phyloP scores from a whole-genome alignment of 179 eudicot genomes.

The Spinacia oleracea region DNA sequence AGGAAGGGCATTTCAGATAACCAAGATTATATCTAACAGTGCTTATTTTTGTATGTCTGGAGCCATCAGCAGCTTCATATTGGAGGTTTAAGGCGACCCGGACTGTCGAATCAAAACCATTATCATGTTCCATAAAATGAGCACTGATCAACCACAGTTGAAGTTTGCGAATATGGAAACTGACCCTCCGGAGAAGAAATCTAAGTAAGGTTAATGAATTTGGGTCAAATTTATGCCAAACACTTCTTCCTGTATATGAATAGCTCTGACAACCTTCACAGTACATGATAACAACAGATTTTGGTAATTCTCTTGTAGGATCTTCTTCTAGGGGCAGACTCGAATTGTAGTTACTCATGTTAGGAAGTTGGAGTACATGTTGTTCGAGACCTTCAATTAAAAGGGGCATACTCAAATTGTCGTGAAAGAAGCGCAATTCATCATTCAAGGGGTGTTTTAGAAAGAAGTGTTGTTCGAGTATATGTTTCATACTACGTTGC shows the following conservation, averaged over 20 bases:
- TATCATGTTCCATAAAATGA: too few species aligned
- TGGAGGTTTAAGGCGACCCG: constrained; percentile 32
- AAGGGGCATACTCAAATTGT: too few species aligned
- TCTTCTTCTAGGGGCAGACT: not conserved
- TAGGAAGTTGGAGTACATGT: too few species aligned
- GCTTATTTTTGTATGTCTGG: too few species aligned
- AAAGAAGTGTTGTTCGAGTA: too few species aligned
- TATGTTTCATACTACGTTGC: too few species aligned
- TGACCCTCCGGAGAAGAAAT: constrained; percentile 38
- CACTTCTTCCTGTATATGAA: not conserved
- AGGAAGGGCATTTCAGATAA: too few species aligned
- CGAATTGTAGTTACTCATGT: too few species aligned
- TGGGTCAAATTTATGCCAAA: constrained; percentile 17
- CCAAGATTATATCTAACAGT: too few species aligned
- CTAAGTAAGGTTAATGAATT: constrained; percentile 37
- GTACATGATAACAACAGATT: not conserved
- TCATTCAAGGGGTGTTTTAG: too few species aligned
- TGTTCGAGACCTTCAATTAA: too few species aligned
- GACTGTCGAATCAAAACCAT: not conserved
- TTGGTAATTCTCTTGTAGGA: not conserved
- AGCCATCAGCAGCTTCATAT: constrained; percentile 31
- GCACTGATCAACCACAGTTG: constrained; percentile 20
- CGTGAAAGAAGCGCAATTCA: too few species aligned
- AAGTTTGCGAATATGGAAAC: constrained; percentile 5
- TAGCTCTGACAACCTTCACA: constrained; percentile 20